These are phyloP conservation scores for Apodospora peruviana DNA, from an alignment of 495 filamentous ascomycete species.

Conservation along the genomic window DNA sequence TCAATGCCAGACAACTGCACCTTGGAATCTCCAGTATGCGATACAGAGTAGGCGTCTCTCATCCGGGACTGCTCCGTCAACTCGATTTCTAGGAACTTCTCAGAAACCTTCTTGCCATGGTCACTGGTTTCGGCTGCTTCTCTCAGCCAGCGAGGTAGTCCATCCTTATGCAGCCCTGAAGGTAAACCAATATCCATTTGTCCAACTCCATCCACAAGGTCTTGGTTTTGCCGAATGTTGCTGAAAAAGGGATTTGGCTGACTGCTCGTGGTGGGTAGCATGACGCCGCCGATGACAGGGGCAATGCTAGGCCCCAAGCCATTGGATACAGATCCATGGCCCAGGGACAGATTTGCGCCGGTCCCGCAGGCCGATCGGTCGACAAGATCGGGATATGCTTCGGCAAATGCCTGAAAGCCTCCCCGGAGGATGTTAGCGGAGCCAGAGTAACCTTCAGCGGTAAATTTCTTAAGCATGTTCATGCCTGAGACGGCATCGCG, in stretches of 20 bases:
- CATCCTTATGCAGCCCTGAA: constrained; percentile 43
- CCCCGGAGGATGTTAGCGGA: constrained; percentile 63
- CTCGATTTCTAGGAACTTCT: constrained; percentile 80
- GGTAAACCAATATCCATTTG: constrained; percentile 77
- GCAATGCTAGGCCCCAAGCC: constrained; percentile 45
- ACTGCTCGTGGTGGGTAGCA: constrained; percentile 62
- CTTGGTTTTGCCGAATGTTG: constrained; percentile 96
- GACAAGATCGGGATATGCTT: constrained; percentile 40
- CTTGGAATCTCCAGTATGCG: constrained; percentile 10
- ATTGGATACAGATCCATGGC: constrained; percentile 23
- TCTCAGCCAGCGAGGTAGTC: constrained; percentile 72
- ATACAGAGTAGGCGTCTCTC: constrained; percentile 75
- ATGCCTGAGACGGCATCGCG: constrained; percentile 72
- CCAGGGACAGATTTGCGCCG: constrained; percentile 31
- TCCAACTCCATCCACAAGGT: constrained; percentile 87
- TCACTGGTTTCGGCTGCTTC: constrained; percentile 59
- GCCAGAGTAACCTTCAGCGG: constrained; percentile 75
- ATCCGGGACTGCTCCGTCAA: constrained; percentile 81
- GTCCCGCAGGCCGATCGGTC: constrained; percentile 37
- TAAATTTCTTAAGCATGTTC: constrained; percentile 91
- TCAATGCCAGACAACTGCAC: constrained; percentile 81
- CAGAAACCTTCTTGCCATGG: constrained; percentile 72
- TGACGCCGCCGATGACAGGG: constrained; percentile 81
- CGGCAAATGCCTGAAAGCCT: constrained; percentile 48
- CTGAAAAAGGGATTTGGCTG: constrained; percentile 86